Base-by-base conservation (phyloP, 129 eudicot species). In the Erigeron canadensis region DNA sequence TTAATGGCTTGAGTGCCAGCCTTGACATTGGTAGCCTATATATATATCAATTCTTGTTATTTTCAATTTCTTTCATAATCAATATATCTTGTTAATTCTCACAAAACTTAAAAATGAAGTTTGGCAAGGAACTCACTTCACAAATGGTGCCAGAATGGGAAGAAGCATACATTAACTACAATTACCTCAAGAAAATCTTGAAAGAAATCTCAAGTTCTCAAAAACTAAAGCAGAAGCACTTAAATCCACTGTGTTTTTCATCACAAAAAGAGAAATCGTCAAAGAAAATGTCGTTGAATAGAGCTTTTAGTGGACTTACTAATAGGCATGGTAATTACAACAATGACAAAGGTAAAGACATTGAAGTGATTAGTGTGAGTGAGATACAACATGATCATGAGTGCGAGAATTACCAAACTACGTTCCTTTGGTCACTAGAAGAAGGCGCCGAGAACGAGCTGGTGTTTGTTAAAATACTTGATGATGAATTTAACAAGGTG, bases 61-160 rank as follows among this genome's bases (percentile, higher is more conserved):
- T 45, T 66, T 0, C 42, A 2, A n/a, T n/a, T n/a, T n/a, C n/a
- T n/a, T n/a, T n/a, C n/a, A n/a, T n/a, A n/a, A n/a, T n/a, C n/a
- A n/a, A n/a, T n/a, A n/a, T n/a, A n/a, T n/a, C n/a, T n/a, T n/a
- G n/a, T n/a, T n/a, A n/a, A n/a, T n/a, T n/a, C n/a, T n/a, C n/a
- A n/a, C n/a, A n/a, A n/a, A n/a, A n/a, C n/a, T n/a, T n/a, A n/a
- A n/a, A n/a, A 60, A 88, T 88, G 96, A 88, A 88, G 72, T 86
- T 86, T 21, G 96, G 84, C 34, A 86, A 86, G 74, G 89, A 86
- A 72, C 78, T 79, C 13, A 54, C 87, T 44, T 81, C 89, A 43
- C 96, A 86, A 15, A 84, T 79, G 91, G 91, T 88, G 53, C 89
- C 75, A 8, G 89, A 88, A 81, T 88, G 95, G 95, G 77, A 83